Conservation (phyloP, 331 rosid genomes). For the Acacia concinna region DNA sequence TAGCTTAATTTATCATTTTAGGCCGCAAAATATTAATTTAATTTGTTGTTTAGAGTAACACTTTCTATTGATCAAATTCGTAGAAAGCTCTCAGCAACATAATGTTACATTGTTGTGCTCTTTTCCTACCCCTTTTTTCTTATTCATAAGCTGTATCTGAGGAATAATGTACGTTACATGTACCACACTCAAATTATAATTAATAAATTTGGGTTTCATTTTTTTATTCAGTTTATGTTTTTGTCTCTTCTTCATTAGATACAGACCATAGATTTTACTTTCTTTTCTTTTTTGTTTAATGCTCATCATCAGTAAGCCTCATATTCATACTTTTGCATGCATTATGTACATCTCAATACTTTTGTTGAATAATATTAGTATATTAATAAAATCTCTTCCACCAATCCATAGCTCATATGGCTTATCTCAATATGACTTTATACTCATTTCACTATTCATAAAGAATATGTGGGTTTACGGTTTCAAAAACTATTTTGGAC, state of each 20-base stretch:
- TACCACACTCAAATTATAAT: slow-evolving; percentile 12
- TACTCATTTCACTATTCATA: no score
- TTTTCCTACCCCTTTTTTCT: neutral
- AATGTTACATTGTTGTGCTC: neutral
- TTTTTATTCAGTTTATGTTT: neutral
- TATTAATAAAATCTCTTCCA: no score
- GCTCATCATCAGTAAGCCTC: neutral
- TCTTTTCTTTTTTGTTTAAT: neutral
- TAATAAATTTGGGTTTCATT: neutral
- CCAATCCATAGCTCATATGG: no score
- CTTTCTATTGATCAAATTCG: neutral
- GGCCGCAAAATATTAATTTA: slow-evolving; percentile 11
- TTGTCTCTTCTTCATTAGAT: neutral
- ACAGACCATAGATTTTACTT: neutral
- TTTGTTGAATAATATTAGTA: neutral
- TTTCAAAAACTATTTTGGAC: no score
- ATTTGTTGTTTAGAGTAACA: neutral
- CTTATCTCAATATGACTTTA: no score
- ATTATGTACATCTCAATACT: neutral
- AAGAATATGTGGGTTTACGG: no score
- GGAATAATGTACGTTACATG: neutral
- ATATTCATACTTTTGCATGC: neutral
- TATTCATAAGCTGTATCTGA: neutral
- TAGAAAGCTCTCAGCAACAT: neutral
- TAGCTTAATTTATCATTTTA: slow-evolving; percentile 20